phyloP scores from a whole-genome alignment of 1,284 basidiomycete species.

The Sphagnurus paluster region DNA sequence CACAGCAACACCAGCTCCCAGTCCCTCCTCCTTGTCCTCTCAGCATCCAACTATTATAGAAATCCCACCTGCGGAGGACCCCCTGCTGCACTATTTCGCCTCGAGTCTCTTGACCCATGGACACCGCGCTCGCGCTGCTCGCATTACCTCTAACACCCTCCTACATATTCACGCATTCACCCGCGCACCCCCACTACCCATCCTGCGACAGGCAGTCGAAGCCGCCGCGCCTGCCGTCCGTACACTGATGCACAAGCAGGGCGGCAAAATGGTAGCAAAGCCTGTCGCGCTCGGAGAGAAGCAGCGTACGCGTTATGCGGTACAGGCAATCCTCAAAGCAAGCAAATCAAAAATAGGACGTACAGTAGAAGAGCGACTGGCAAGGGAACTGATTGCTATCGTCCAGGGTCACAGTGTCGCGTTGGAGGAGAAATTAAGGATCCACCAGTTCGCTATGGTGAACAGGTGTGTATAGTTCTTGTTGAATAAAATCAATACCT shows the following conservation, averaged over 20 bases:
- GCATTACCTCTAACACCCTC: constrained; percentile 60
- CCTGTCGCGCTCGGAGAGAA: constrained; percentile 78
- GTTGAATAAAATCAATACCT: neutral
- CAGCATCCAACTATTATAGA: constrained; percentile 34
- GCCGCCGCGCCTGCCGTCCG: constrained; percentile 68
- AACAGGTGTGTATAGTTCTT: constrained; percentile 66
- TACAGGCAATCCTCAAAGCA: constrained; percentile 68
- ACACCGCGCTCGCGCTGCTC: constrained; percentile 64
- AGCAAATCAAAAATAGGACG: constrained; percentile 53
- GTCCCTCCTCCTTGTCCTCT: constrained; percentile 11
- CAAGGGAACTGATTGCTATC: constrained; percentile 71
- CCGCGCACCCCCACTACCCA: constrained; percentile 72
- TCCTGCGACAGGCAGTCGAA: constrained; percentile 70
- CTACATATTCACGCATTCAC: constrained; percentile 75
- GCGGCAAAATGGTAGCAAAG: constrained; percentile 61
- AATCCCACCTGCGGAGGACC: constrained; percentile 77
- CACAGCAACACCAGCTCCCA: constrained; percentile 4
- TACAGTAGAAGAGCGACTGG: constrained; percentile 62
- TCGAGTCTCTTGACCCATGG: constrained; percentile 70
- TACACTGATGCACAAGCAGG: constrained; percentile 47
- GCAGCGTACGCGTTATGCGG: constrained; percentile 67
- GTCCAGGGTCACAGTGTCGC: constrained; percentile 63
- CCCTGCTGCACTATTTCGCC: constrained; percentile 72
- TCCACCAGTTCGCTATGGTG: constrained; percentile 74
- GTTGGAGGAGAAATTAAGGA: constrained; percentile 57